Evolutionary conservation across 176 grass and related monocot genomes (phyloP), one percentile per base, ranked within the genome.

Genomic region (Rhynchospora tenuis): DNA sequence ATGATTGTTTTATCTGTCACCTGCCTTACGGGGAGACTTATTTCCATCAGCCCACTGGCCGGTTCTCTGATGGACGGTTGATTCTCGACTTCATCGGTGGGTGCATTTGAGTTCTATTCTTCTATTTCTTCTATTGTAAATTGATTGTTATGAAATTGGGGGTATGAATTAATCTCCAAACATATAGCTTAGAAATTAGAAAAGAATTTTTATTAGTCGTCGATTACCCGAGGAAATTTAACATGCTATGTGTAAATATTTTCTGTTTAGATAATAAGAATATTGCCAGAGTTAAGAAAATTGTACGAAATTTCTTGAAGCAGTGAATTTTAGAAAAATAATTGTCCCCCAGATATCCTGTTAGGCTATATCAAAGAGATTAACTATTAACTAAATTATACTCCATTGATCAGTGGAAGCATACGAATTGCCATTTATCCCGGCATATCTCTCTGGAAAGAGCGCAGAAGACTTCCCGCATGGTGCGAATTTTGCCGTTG

Each of bases 41-140:
- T 88, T 97, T 92, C 64, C 83, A 86, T 38, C 85, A 10, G 0
- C 84, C 91, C 58, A 90, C 90, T 56, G 91, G 94, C 76, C 94
- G 94, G 33, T 90, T 82, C 5, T 91, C 86, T 42, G 82, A 97
- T 63, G 94, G 94, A 12, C 94, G 94, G 28, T 80, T 97, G 64
- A 86, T 97, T 78, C 87, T 97, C 45, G 91, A 97, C 88, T 97
- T 97, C 84, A 88, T 97, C 64, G 89, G 94, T 97, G 62, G 83
- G 89, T 81, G 22, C 20, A 42, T 6, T n/a, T 31, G 78, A 23
- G 23, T 59, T 17, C 6, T 59, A 59, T 0, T 0, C 16, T 55
- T 17, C 13, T n/a, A n/a, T 55, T 55, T 15, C 52, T 55, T 55
- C 13, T 55, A 55, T 55, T 12, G 13, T 56, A 0, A 17, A 16